Conservation (phyloP, 2,329 filamentous ascomycete species). For the Alternaria novae-zelandiae region DNA sequence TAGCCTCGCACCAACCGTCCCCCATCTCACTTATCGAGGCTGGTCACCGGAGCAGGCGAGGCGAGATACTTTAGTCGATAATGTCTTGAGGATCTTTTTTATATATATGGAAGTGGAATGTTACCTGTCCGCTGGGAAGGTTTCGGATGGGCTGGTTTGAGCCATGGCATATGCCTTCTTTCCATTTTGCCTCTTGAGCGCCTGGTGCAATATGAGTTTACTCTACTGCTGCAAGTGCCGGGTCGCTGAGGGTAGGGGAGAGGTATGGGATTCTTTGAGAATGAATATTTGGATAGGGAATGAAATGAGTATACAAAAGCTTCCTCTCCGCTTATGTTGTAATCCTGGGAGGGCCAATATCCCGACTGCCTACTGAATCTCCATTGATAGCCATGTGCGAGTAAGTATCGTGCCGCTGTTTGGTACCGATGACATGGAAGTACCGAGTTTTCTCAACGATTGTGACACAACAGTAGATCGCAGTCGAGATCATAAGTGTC, state of each 20-base stretch:
- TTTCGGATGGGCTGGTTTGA: constrained; percentile 19
- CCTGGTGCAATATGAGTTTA: neutral
- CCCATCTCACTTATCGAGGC: neutral
- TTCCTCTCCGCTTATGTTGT: no score
- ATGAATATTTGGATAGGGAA: neutral
- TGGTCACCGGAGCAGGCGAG: neutral
- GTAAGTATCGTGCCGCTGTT: no score
- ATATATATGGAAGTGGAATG: constrained; percentile 6
- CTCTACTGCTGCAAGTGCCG: neutral
- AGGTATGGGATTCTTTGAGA: neutral
- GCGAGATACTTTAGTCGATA: constrained; percentile 23
- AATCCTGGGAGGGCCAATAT: no score
- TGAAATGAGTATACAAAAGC: neutral
- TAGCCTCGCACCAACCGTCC: constrained; percentile 5
- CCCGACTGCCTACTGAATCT: no score
- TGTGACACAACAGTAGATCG: no score
- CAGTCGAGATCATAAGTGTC: no score
- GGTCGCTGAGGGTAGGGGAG: constrained; percentile 1
- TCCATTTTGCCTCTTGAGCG: neutral
- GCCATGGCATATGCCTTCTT: constrained; percentile 1
- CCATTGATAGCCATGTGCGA: no score
- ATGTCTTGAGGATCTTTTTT: constrained; percentile 36
- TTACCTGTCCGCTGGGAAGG: constrained; percentile 24
- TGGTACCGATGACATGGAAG: no score
- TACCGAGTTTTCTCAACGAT: no score